These are phyloP conservation scores for Geranium rotundifolium DNA, from an alignment of 345 rosid species.

Conservation along the genomic window DNA sequence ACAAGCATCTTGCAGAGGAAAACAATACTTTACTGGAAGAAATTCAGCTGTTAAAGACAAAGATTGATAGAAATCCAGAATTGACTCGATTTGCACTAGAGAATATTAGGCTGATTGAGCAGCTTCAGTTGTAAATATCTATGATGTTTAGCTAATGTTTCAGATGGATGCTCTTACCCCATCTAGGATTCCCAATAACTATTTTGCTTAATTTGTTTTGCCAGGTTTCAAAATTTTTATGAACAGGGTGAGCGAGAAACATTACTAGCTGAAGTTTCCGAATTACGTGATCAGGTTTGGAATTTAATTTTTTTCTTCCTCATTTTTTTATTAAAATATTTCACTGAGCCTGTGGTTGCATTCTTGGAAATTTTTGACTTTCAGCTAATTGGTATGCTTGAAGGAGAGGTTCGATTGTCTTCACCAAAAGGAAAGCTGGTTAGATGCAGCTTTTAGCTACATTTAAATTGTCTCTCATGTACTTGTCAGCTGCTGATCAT, in stretches of 20 bases:
- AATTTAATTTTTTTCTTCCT: slow-evolving; percentile 3
- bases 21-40: slow-evolving; percentile 52
- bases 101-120: slow-evolving; percentile 56
- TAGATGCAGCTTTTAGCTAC: slow-evolving; percentile 4
- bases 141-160: slow-evolving; percentile 12
- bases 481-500: background rate
- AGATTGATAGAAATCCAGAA: slow-evolving; percentile 49
- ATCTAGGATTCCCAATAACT: slow-evolving; percentile 6
- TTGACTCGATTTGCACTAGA: slow-evolving; percentile 45
- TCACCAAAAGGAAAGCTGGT: slow-evolving; percentile 31
- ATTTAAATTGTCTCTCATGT: slow-evolving; percentile 9
- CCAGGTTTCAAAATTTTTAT: slow-evolving; percentile 58
- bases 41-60: slow-evolving; percentile 47
- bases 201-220: slow-evolving; percentile 8
- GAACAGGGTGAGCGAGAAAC: slow-evolving; percentile 62
- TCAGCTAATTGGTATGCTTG: slow-evolving; percentile 46
- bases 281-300: slow-evolving; percentile 63
- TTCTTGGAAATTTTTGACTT: slow-evolving; percentile 10
- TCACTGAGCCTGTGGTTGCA: background rate
- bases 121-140: slow-evolving; percentile 50
- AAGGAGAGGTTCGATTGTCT: slow-evolving; percentile 25
- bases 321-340: background rate
- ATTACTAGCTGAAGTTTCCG: slow-evolving; percentile 55
- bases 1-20: slow-evolving; percentile 48
- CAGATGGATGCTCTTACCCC: slow-evolving; percentile 5